Percentiles rank a stretch among this genome's conserved stretches.
Conservation (phyloP, 805 yeast genomes). For the Saccharomyces paradoxus region DNA sequence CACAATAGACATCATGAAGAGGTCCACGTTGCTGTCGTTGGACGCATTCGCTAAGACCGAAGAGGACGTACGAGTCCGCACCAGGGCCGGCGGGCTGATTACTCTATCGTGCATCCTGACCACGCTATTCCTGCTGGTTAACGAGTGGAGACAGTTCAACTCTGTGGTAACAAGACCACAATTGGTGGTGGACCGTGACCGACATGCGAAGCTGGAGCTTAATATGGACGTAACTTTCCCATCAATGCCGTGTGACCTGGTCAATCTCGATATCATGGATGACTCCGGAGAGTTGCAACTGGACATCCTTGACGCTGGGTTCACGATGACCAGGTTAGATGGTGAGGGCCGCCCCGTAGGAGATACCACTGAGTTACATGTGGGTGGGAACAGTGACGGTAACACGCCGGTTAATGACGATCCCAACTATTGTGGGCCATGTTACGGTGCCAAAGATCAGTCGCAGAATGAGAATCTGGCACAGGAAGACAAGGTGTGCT, state of each 20-base stretch:
- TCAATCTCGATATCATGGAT: slow-evolving; percentile 83
- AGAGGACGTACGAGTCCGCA: slow-evolving; percentile 84
- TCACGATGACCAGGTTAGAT: slow-evolving; percentile 59
- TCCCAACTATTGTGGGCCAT: slow-evolving; percentile 65
- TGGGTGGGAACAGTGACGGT: slow-evolving; percentile 32
- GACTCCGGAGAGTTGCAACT: slow-evolving; percentile 76
- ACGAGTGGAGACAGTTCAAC: slow-evolving; percentile 72
- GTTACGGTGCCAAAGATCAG: slow-evolving; percentile 78
- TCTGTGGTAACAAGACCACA: slow-evolving; percentile 67
- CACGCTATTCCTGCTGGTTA: slow-evolving; percentile 52
- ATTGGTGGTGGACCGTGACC: slow-evolving; percentile 79
- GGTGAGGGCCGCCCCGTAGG: slow-evolving; percentile 40
- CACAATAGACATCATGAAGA: slow-evolving; percentile 12
- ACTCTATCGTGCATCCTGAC: slow-evolving; percentile 62
- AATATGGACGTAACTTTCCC: slow-evolving; percentile 80
- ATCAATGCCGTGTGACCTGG: slow-evolving; percentile 71
- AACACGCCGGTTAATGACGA: slow-evolving; percentile 30
- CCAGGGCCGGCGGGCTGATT: slow-evolving; percentile 84
- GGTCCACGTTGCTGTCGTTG: slow-evolving; percentile 39
- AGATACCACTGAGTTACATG: slow-evolving; percentile 33
- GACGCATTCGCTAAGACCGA: slow-evolving; percentile 94
- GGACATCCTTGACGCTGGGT: slow-evolving; percentile 63
- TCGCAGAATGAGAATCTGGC: slow-evolving; percentile 34
- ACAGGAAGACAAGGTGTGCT: slow-evolving; percentile 47
- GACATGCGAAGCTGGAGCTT: slow-evolving; percentile 66